Conservation (phyloP, 2,329 filamentous ascomycete genomes). For the Aspergillus sp. region DNA sequence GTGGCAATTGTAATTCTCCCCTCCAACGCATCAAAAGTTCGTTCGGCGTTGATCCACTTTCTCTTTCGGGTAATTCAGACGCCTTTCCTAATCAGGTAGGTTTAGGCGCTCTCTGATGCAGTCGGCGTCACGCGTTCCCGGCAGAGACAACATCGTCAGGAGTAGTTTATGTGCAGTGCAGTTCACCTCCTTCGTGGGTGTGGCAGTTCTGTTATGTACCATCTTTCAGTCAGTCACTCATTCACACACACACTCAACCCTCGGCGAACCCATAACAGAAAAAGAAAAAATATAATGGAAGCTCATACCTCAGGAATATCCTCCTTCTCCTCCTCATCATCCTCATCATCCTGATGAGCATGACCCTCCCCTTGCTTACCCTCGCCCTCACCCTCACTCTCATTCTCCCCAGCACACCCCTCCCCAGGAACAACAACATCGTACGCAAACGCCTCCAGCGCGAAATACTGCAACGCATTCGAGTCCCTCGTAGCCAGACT, state of each 20-base stretch:
- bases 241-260: not conserved
- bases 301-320: slow-evolving; percentile 25
- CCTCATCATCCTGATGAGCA: not conserved
- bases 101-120: not conserved
- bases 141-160: no score
- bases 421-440: slow-evolving; percentile 64
- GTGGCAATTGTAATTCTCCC: no score
- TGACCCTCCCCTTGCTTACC: not conserved
- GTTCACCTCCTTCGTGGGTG: slow-evolving; percentile 40
- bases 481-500: slow-evolving; percentile 55
- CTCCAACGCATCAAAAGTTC: no score
- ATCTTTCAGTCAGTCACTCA: slow-evolving; percentile 6
- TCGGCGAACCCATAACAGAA: not conserved
- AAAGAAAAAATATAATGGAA: not conserved
- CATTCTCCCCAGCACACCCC: slow-evolving; percentile 55
- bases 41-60: no score
- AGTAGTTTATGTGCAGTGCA: slow-evolving; percentile 37
- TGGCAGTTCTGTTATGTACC: slow-evolving; percentile 37
- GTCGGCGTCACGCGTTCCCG: no score
- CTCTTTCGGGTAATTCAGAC: not conserved
- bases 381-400: slow-evolving; percentile 8
- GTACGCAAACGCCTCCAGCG: slow-evolving; percentile 63
- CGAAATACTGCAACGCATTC: slow-evolving; percentile 67
- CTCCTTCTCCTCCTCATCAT: slow-evolving; percentile 12
- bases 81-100: not conserved